Conservation (phyloP, 345 rosid species). For the Salix brachista region DNA sequence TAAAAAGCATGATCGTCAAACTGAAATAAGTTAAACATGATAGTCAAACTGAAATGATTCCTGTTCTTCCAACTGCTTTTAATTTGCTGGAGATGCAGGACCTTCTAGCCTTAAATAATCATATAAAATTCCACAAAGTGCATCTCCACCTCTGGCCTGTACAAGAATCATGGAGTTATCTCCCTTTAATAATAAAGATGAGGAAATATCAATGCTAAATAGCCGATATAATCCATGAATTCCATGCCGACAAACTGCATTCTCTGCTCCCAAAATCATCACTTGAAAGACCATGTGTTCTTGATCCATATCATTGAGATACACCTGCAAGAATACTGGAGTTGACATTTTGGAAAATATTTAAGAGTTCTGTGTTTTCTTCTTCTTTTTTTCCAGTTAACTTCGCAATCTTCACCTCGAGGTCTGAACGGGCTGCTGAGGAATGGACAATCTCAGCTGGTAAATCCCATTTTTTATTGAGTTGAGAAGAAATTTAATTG, state of each 20-base stretch:
- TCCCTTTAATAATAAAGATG: conserved; percentile 24
- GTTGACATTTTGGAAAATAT: too few relatives aligned
- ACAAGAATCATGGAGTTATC: conserved; percentile 31
- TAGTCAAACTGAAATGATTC: not conserved
- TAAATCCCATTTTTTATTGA: conserved; percentile 30
- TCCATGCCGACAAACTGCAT: conserved; percentile 37
- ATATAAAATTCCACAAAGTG: conserved; percentile 34
- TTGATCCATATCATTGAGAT: conserved; percentile 15
- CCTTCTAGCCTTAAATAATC: conserved; percentile 39
- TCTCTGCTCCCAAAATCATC: conserved; percentile 30
- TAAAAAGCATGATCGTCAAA: not conserved
- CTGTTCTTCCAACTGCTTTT: not conserved
- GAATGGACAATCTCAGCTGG: conserved; percentile 35
- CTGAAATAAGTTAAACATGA: not conserved
- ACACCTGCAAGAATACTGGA: conserved; percentile 14
- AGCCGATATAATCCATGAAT: conserved; percentile 32
- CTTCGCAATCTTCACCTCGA: not conserved
- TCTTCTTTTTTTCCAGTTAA: too few relatives aligned
- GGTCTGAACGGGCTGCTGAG: conserved; percentile 33
- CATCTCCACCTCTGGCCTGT: conserved; percentile 30
- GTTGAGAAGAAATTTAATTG: conserved; percentile 25
- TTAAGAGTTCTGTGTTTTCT: too few relatives aligned
- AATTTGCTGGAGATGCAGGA: conserved; percentile 13
- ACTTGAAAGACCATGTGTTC: conserved; percentile 22
- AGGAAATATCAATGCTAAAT: conserved; percentile 21